Base-by-base conservation (phyloP, 257 asterid species). In the Capsicum baccatum region DNA sequence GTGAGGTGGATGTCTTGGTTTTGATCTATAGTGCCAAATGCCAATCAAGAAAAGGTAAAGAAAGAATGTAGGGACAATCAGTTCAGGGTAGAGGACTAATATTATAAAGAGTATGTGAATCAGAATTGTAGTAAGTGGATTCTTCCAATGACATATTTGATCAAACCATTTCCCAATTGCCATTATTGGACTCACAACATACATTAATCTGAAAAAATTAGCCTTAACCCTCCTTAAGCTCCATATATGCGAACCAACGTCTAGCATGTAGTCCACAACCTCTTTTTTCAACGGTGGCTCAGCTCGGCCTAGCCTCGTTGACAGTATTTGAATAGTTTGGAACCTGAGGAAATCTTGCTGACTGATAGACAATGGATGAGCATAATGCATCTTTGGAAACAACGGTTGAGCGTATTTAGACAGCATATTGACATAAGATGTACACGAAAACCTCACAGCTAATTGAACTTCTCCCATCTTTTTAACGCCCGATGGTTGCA, bases 1-100 rank as follows among this genome's bases (percentile, higher is more conserved):
- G 85, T 94, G 98, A 19, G 98, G 92, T 6, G 98, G 98, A 83
- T 94, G 98, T 79, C 83, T 91, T 1, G 98, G 98, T 83, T 94
- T 94, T 91, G 91, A 81, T 3, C 98, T 82, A 73, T 94, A 94
- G 69, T 87, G 86, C 98, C 97, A 94, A 1, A 88, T 85, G 1
- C 94, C 94, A 76, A 93, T 88, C 42, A 94, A 87, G 89, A 93
- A 93, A 0, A 94, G 91, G 87, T 90, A 94, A 50, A 94, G 91
- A 55, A 93, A 94, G 5, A 93, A 62, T 3, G 98, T 94, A 0
- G 98, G 97, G 10, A 94, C 81, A 1, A 94, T 91, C 14, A 94
- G 83, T 48, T 87, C 94, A 0, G 98, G 98, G 17, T 87, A 93
- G 6, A 92, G 84, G 21, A 94, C 87, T 7, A 94, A 84, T 33